These are phyloP conservation scores for Chiua virens DNA, from an alignment of 768 basidiomycete species.

Conservation along the genomic window DNA sequence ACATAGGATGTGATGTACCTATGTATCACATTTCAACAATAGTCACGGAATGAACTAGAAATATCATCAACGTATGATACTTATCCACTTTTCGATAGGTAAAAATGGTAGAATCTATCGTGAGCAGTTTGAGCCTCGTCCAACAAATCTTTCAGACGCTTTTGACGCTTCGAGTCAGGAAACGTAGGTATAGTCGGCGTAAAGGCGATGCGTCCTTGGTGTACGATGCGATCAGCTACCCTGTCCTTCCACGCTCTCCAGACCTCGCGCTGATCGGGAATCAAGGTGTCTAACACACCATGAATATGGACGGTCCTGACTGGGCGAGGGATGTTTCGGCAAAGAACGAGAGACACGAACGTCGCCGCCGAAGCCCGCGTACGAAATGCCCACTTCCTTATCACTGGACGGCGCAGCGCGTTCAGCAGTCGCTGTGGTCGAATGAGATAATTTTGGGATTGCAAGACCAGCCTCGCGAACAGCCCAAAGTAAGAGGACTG, in stretches of 20 bases:
- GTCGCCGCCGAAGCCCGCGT: constrained; percentile 19
- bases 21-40: no score
- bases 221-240: constrained; percentile 16
- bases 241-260: constrained; percentile 17
- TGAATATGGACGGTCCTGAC: constrained; percentile 8
- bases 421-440: constrained; percentile 11
- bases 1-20: no score
- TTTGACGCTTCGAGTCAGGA: constrained; percentile 7
- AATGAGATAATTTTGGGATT: constrained; percentile 16
- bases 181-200: constrained; percentile 16
- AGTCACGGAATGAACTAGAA: background rate
- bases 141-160: constrained; percentile 8
- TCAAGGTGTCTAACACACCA: constrained; percentile 12
- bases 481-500: constrained; percentile 18
- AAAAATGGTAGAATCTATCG: background rate
- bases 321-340: constrained; percentile 8
- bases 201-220: constrained; percentile 12
- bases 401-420: constrained; percentile 6
- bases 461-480: constrained; percentile 13
- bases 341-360: constrained; percentile 16
- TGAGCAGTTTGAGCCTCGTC: constrained; percentile 14
- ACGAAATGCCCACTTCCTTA: constrained; percentile 14
- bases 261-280: constrained; percentile 15
- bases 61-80: background rate
- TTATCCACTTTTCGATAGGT: background rate